Percentiles rank a stretch among this genome's conserved stretches.
These are phyloP conservation scores for Zizania latifolia DNA, from an alignment of 176 grass and related monocot species.

Conservation along the genomic window DNA sequence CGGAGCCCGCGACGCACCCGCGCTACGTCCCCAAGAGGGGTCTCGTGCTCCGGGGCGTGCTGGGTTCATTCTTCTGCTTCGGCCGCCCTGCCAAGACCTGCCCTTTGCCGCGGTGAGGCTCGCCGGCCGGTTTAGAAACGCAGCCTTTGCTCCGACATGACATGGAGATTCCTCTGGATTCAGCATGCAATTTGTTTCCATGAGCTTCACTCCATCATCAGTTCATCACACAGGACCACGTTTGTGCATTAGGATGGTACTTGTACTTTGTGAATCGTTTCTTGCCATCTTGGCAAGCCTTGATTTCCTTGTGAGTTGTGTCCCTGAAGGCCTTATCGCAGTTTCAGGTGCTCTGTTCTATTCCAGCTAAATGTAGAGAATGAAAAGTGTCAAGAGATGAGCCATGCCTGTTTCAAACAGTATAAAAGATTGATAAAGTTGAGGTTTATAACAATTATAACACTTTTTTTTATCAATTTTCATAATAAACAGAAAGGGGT, in stretches of 20 bases:
- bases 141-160: too few species aligned
- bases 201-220: background rate
- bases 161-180: background rate
- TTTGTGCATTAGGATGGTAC: background rate
- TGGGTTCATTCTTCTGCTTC: slow-evolving; percentile 17
- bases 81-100: slow-evolving; percentile 23
- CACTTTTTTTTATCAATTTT: too few species aligned
- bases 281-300: background rate
- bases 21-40: slow-evolving; percentile 43
- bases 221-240: too few species aligned
- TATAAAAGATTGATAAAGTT: too few species aligned
- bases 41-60: slow-evolving; percentile 25
- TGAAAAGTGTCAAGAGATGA: background rate
- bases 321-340: background rate
- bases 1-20: background rate
- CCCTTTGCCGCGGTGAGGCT: slow-evolving; percentile 31
- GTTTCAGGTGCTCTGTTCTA: background rate
- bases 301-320: background rate
- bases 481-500: background rate
- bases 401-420: background rate
- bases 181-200: too few species aligned
- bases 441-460: too few species aligned
- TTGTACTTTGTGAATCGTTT: background rate
- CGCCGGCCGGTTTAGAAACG: background rate
- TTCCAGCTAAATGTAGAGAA: background rate